Evolutionary conservation across 768 basidiomycete genomes (phyloP), one percentile per base, ranked within the genome.

Genomic region (Tephrocybe sp.): DNA sequence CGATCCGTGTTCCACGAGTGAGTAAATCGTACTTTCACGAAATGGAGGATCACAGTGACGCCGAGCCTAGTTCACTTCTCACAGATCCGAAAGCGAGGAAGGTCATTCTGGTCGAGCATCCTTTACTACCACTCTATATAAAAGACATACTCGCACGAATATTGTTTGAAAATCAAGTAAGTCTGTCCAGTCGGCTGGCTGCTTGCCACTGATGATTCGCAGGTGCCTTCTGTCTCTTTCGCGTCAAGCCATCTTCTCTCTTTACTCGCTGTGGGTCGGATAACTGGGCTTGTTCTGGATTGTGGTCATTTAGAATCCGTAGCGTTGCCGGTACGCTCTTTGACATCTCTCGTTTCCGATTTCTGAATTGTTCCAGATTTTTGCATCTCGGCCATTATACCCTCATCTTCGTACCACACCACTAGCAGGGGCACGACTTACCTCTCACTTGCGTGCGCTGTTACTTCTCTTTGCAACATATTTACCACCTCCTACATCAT

Each of bases 201-300:
- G 8, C 16, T 13, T 16, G 29, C 19, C 40, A 15, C 52, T 13
- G 25, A 37, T 2, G 31, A 45, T 30, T 34, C 42, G 16, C 62
- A 97, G 93, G 88, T 97, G 23, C 95, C 94, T 6, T 93, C 91
- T 6, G 78, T 99, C 55, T 95, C 93, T 2, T 99, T 98, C 67
- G 88, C 90, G 1, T 86, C 91, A 13, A 87, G 91, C 48, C 91
- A 91, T 58, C 70, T 98, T 0, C 79, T 97, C 15, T 81, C 93
- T 3, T 72, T 98, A 12, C 75, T 97, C 52, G 84, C 93, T 2
- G 82, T 84, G 6, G 97, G 97, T 10, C 76, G 91, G 50, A 88
- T 94, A 56, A 94, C 94, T 1, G 97, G 95, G 5, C 79, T 99
- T 12, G 95, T 98, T 1, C 70, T 98, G 2, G 97, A 99, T 62